Evolutionary conservation across 805 yeast genomes (phyloP), one percentile per base, ranked within the genome.

Genomic region (Schizosaccharomyces japonicus): DNA sequence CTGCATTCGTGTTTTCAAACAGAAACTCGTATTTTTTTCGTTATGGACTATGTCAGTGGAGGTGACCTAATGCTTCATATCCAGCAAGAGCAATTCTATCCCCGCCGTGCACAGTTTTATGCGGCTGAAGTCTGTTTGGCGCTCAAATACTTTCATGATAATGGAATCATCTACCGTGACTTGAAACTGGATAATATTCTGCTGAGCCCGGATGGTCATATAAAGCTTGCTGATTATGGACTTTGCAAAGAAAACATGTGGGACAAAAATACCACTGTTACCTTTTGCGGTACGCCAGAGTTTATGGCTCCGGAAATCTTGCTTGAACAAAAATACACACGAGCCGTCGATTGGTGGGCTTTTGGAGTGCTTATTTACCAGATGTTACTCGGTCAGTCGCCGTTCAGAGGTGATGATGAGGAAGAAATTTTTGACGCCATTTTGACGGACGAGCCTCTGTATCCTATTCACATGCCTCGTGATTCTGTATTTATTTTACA

Each of bases 11-110:
- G 95, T 57, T 90, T 90, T 71, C 99, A 90, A 64, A 90, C 98
- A 0, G 98, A 90, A 55, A 90, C 92, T 59, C 75, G 98, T 59
- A 80, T 90, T 39, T 90, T 90, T 62, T 90, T 90, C 65, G 98
- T 93, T 13, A 90, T 90, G 99, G 96, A 90, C 62, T 90, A 84
- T 59, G 78, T 90, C 47, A 77, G 92, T 19, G 99, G 98, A 50
- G 99, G 99, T 61, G 99, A 90, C 65, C 71, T 90, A 58, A 90
- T 90, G 98, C 85, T 95, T 93, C 99, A 90, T 61, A 92, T 90
- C 56, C 98, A 90, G 63, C 82, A 83, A 57, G 80, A 80, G 50
- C 72, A 87, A 56, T 80, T 90, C 58, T 76, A 94, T 1, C 78
- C 85, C 15, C 75, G 80, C 54, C 72, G 95, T 55, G 99, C 98